Evolutionary conservation across 345 rosid species (phyloP).

Genomic region (Eucalyptus curtisii): DNA sequence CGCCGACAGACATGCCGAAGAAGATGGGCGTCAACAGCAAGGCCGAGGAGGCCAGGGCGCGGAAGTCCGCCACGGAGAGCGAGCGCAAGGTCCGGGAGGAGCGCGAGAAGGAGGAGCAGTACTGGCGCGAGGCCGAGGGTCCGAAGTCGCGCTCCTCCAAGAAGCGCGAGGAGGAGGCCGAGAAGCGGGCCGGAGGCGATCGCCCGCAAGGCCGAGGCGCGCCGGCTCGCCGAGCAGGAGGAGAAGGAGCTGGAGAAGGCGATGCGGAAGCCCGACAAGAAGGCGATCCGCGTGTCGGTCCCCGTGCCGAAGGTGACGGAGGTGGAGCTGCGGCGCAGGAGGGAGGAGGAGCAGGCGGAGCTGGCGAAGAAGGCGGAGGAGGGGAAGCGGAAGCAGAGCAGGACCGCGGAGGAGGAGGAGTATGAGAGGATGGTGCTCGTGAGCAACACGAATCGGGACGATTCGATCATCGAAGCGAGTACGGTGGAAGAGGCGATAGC

Average conservation of each 20-base stretch:
- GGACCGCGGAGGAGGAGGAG: slow-evolving; percentile 86
- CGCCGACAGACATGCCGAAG: slow-evolving; percentile 61
- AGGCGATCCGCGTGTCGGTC: slow-evolving; percentile 56
- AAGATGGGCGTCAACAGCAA: slow-evolving; percentile 94
- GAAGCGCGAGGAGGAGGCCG: slow-evolving; percentile 87
- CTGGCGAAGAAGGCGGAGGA: slow-evolving; percentile 66
- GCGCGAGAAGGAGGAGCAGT: slow-evolving; percentile 71
- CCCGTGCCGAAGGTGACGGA: slow-evolving; percentile 89
- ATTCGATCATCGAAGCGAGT: slow-evolving; percentile 74
- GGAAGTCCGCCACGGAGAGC: slow-evolving; percentile 60
- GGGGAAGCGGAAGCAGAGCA: slow-evolving; percentile 38
- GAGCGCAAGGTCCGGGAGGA: slow-evolving; percentile 71
- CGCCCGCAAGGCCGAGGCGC: slow-evolving; percentile 59
- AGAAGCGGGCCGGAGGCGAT: slow-evolving; percentile 80
- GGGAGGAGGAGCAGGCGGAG: slow-evolving; percentile 72
- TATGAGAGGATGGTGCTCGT: slow-evolving; percentile 77
- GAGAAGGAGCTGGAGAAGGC: slow-evolving; percentile 70
- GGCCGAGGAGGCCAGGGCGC: slow-evolving; percentile 81
- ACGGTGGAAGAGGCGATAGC: slow-evolving; percentile 84
- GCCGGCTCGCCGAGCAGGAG: slow-evolving; percentile 70
- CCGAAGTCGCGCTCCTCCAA: slow-evolving; percentile 66
- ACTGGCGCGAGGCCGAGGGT: slow-evolving; percentile 97
- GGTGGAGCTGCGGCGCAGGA: slow-evolving; percentile 40
- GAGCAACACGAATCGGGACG: slow-evolving; percentile 78
- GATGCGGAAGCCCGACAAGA: slow-evolving; percentile 72